Evolutionary conservation across 2,329 filamentous ascomycete species (phyloP).

Genomic region (Fusarium coicis): DNA sequence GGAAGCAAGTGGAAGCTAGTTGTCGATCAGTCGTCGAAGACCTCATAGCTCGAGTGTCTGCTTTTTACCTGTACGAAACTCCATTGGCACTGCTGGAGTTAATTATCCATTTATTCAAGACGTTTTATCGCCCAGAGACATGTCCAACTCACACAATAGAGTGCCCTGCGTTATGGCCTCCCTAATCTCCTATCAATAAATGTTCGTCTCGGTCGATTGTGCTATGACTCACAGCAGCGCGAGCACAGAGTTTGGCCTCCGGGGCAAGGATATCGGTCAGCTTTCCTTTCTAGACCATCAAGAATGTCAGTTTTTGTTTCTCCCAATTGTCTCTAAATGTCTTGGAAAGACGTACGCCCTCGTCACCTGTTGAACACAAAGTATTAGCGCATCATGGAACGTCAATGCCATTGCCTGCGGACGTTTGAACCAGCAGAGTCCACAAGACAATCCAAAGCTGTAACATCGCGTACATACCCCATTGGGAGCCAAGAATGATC

Average conservation of each 20-base stretch:
- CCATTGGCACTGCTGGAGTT: slow-evolving; percentile 44
- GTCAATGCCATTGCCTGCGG: not conserved
- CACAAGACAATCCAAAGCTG: slow-evolving; percentile 14
- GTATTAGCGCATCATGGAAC: not conserved
- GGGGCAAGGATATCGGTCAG: not conserved
- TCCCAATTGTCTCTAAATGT: not conserved
- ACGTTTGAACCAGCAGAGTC: slow-evolving; percentile 30
- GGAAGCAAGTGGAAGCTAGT: slow-evolving; percentile 69
- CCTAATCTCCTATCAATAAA: not conserved
- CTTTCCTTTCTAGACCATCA: not conserved
- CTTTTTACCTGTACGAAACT: slow-evolving; percentile 45
- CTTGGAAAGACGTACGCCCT: not conserved
- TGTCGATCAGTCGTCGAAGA: not conserved
- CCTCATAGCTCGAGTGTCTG: not conserved
- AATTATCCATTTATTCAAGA: not conserved
- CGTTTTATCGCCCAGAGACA: not conserved
- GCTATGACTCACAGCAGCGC: not conserved
- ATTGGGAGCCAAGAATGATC: slow-evolving; percentile 52
- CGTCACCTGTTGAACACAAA: not conserved
- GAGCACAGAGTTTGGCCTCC: not conserved
- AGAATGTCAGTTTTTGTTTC: fast-evolving
- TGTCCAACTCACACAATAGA: not conserved
- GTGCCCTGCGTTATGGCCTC: not conserved
- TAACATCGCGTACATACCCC: slow-evolving; percentile 47
- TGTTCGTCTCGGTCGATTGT: not conserved